phyloP scores from a whole-genome alignment of 140 eudicot genomes.

The Oenanthe javanica region DNA sequence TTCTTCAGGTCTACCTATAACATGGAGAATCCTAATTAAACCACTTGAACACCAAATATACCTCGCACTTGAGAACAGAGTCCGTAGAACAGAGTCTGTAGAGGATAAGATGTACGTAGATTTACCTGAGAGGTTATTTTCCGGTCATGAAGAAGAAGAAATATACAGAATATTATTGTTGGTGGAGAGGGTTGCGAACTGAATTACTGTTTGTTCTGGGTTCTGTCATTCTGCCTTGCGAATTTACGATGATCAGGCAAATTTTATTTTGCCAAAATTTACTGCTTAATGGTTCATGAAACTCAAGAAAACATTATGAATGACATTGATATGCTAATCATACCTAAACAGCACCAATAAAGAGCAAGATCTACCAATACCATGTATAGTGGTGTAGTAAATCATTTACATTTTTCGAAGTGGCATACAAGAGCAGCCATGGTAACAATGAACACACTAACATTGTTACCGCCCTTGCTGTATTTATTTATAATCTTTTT shows the following conservation, averaged over 20 bases:
- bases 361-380: neutral
- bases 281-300: neutral
- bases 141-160: neutral
- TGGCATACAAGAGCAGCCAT: conserved; percentile 3
- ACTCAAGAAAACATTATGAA: neutral
- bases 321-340: neutral
- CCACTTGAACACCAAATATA: neutral
- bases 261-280: neutral
- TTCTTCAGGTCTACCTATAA: neutral
- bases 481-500: neutral
- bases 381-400: neutral
- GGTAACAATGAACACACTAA: neutral
- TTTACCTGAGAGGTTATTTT: neutral
- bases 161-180: neutral
- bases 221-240: neutral
- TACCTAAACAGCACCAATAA: neutral
- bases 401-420: neutral
- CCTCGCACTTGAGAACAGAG: neutral
- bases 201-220: neutral
- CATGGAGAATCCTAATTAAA: neutral
- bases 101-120: neutral
- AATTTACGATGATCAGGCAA: neutral
- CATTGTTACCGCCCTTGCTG: neutral
- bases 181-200: neutral
- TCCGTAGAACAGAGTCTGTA: neutral